Evolutionary conservation across 352 stramenopile genomes (phyloP), one percentile per base, ranked within the genome.

Genomic region (Globisporangium heterothallicum): DNA sequence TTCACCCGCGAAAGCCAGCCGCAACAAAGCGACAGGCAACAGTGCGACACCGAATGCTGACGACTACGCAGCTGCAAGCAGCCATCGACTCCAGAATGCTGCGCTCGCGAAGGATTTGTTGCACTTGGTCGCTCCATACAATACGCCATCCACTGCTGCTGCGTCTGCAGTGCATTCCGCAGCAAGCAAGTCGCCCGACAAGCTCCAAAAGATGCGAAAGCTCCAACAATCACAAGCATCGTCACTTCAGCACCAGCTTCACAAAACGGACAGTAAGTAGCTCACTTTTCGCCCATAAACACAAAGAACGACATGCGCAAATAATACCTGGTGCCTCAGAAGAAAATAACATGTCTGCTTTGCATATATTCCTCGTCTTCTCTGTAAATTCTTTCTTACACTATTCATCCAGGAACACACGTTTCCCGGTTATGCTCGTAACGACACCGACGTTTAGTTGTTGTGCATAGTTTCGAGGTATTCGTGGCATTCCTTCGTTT

Each of bases 381-480:
- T 42, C 18, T 52, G 45, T 52, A 52, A 52, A 52, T 52, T 42
- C 32, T 45, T 53, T 45, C 47, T 45, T 53, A 42, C 22, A 43
- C 47, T 43, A 44, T 42, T 34, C 32, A n/a, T 1, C 3, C 32
- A 38, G 10, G 10, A 34, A 38, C 14, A 25, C n/a, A 25, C 27
- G 19, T 29, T 12, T 9, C n/a, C n/a, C n/a, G n/a, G n/a, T n/a
- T n/a, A n/a, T 18, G 16, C 13, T 27, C 42, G 19, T 4, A 30
- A 52, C 46, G 46, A 38, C 21, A 49, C 40, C 45, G 52, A 9
- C 18, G 13, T 25, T 48, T 36, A 54, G 63, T 82, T 88, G 61
- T 84, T 92, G 80, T 94, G 74, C 86, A 96, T 96, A 24, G 86
- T 96, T 26, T 68, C 69, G 46, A 95, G 68, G 66, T 84, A 95